phyloP scores from a whole-genome alignment of 257 asterid genomes.

The Capsicum rhomboideum region DNA sequence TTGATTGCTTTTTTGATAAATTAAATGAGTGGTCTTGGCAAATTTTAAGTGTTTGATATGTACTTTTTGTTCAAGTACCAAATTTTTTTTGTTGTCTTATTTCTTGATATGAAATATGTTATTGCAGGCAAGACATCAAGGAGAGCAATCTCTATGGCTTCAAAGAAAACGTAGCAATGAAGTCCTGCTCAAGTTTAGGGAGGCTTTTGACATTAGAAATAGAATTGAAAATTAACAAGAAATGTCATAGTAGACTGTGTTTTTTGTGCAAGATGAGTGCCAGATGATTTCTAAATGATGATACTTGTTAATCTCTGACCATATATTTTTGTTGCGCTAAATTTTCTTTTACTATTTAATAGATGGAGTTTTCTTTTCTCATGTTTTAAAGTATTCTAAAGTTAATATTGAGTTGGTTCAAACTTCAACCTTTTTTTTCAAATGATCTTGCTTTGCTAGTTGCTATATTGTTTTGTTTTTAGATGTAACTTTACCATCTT shows the following conservation, averaged over 20 bases:
- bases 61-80: too few species aligned
- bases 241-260: too few species aligned
- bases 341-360: background rate
- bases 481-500: too few species aligned
- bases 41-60: too few species aligned
- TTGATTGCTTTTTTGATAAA: too few species aligned
- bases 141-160: background rate
- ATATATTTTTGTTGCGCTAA: background rate
- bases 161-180: background rate
- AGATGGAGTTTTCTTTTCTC: background rate
- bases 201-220: background rate
- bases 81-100: too few species aligned
- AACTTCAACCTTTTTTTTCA: too few species aligned
- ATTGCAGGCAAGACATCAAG: background rate
- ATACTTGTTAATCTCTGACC: background rate
- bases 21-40: too few species aligned
- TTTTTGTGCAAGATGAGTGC: background rate
- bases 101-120: background rate
- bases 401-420: background rate
- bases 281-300: background rate
- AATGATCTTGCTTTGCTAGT: too few species aligned
- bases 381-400: background rate
- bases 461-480: too few species aligned
- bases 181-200: background rate
- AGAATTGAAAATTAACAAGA: too few species aligned